Evolutionary conservation across 352 stramenopile species (phyloP).

Genomic region (Phytophthora pistaciae): DNA sequence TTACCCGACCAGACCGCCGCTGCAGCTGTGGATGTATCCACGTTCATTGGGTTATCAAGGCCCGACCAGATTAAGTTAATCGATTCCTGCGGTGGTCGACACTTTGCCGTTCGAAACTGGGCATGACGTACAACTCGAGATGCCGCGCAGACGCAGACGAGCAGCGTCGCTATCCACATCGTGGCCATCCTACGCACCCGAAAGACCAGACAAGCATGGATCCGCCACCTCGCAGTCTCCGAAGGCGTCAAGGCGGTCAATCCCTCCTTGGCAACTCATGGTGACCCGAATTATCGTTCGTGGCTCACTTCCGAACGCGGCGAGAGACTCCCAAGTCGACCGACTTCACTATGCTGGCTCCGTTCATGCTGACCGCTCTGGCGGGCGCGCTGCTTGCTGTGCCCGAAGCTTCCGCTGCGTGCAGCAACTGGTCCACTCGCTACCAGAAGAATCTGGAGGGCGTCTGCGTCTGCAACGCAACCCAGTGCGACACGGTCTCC

Average conservation of each 20-base stretch:
- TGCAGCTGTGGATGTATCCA: neutral
- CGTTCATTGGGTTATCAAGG: neutral
- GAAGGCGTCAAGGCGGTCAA: neutral
- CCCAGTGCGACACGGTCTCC: constrained; percentile 53
- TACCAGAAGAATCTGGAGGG: constrained; percentile 49
- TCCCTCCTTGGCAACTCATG: neutral
- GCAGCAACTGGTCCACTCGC: constrained; percentile 45
- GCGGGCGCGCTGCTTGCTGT: neutral
- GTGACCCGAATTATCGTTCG: neutral
- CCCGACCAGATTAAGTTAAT: constrained; percentile 14
- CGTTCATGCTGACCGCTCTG: constrained; percentile 7
- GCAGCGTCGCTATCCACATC: constrained; percentile 16
- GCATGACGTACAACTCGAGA: constrained; percentile 16
- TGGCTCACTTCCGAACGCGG: constrained; percentile 13
- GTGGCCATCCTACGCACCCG: constrained; percentile 33
- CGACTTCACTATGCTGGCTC: constrained; percentile 2
- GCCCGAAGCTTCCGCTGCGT: constrained; percentile 13
- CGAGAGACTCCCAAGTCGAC: neutral
- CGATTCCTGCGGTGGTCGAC: constrained; percentile 10
- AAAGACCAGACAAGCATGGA: constrained; percentile 27
- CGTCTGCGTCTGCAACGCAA: constrained; percentile 54
- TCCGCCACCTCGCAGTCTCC: constrained; percentile 10
- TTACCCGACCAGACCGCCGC: neutral
- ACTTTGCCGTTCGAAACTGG: constrained; percentile 30
- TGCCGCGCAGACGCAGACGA: constrained; percentile 11